phyloP scores from a whole-genome alignment of 129 eudicot genomes.

The Oenanthe sinensis region DNA sequence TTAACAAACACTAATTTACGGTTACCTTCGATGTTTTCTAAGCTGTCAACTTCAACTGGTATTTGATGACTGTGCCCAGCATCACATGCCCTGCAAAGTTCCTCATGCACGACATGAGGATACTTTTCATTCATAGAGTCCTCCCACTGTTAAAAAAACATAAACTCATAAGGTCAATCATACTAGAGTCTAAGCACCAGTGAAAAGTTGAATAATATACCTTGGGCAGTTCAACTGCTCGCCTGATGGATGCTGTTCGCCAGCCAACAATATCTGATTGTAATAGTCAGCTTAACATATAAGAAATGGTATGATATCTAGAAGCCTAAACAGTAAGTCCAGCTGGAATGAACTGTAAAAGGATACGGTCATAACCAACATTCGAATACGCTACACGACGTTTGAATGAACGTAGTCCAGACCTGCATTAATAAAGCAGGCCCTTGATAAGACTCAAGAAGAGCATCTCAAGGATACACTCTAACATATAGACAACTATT shows the following conservation, averaged over 20 bases:
- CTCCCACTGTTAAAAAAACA: slow-evolving; percentile 57
- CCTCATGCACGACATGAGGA: slow-evolving; percentile 91
- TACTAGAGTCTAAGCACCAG: slow-evolving; percentile 2
- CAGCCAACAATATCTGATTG: slow-evolving; percentile 83
- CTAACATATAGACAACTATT: not conserved
- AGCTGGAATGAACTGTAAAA: not conserved
- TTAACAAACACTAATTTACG: not conserved
- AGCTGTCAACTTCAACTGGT: slow-evolving; percentile 21
- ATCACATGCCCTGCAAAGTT: slow-evolving; percentile 66
- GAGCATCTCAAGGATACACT: not conserved
- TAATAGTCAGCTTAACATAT: slow-evolving; percentile 25
- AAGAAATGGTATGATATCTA: not conserved
- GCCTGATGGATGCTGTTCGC: slow-evolving; percentile 89
- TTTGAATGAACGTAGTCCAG: slow-evolving; percentile 56
- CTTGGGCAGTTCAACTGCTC: slow-evolving; percentile 71
- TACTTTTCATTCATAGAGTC: slow-evolving; percentile 61
- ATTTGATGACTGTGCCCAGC: slow-evolving; percentile 20
- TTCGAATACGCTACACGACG: slow-evolving; percentile 84
- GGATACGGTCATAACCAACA: slow-evolving; percentile 95
- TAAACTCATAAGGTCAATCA: not conserved
- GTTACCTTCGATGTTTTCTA: slow-evolving; percentile 54
- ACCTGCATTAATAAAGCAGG: slow-evolving; percentile 44
- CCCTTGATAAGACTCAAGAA: not conserved
- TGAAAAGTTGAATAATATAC: slow-evolving; percentile 21
- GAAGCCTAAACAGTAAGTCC: not conserved